Evolutionary conservation across 306 rosid species (phyloP), one percentile per base, ranked within the genome.

Genomic region (Casuarina cunninghamiana): DNA sequence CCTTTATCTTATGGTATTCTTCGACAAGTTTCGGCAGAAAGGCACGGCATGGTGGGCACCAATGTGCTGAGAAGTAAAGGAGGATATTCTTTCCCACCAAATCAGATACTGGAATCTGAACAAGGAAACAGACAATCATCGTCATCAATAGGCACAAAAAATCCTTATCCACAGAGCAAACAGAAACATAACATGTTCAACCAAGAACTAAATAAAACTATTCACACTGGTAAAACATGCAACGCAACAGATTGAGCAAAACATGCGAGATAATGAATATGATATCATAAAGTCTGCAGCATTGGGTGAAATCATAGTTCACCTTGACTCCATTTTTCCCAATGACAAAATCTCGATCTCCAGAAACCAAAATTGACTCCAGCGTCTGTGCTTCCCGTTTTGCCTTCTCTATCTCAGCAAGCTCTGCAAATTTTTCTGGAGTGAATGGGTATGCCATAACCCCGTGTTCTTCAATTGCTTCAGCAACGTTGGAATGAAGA

Each of bases 21-120:
- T 91, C 85, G 7, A 73, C 39, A 53, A 91, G 93, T 77, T 88
- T 89, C 44, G 97, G 98, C 26, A 87, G 76, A 84, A 94, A 91
- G 53, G 90, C 90, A 26, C 90, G 90, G 79, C 94, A 91, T 43
- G 94, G 93, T 49, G 91, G 90, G 76, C 96, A 89, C 96, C 97
- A 90, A 10, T 90, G 91, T 10, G 94, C 98, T 49, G 97, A 94
- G 89, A 94, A 94, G 81, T 91, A 94, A 19, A 94, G 87, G 48
- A 94, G 88, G 72, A 94, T 78, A 53, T 43, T 89, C 87, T 87
- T 90, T 69, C 97, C 96, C 69, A 82, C 83, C 26, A 94, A 81
- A 68, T 86, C 90, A 11, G 90, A 86, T 60, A 94, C 93, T 0
- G 78, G 91, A 68, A 91, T 69, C 98, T 91, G 85, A 75, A 69